These are phyloP conservation scores for Colletotrichum eleusines DNA, from an alignment of 2,329 filamentous ascomycete genomes.

Conservation along the genomic window DNA sequence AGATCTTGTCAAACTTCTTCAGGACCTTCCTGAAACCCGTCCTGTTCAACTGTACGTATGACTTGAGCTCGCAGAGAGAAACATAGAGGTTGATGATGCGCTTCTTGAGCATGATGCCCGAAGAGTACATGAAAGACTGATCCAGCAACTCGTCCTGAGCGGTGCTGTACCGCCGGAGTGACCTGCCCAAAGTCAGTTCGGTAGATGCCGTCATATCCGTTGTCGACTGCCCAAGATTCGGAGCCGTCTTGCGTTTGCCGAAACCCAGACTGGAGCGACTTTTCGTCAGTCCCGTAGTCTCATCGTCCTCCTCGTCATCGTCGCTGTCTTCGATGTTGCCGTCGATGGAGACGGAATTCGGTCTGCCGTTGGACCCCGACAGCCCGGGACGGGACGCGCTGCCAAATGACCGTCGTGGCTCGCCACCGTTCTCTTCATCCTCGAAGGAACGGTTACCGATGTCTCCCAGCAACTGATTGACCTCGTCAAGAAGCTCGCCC, in stretches of 20 bases:
- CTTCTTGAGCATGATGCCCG: conserved; percentile 91
- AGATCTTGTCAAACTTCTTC: conserved; percentile 98
- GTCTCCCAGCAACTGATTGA: conserved; percentile 81
- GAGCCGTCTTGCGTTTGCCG: conserved; percentile 54
- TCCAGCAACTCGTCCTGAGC: conserved; percentile 85
- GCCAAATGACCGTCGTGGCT: conserved; percentile 41
- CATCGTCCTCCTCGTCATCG: conserved; percentile 73
- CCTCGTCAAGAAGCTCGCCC: conserved; percentile 84
- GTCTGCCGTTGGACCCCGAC: conserved; percentile 57
- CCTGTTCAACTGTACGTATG: conserved; percentile 94
- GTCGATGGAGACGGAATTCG: conserved; percentile 59
- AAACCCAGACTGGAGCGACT: conserved; percentile 54
- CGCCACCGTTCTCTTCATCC: conserved; percentile 46
- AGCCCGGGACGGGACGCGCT: conserved; percentile 43
- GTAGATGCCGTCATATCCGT: conserved; percentile 73
- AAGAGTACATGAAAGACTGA: conserved; percentile 74
- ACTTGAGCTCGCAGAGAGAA: conserved; percentile 93
- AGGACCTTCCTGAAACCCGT: conserved; percentile 96
- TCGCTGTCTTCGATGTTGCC: conserved; percentile 73
- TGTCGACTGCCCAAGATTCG: conserved; percentile 55
- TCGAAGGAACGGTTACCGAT: conserved; percentile 73
- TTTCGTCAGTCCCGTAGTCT: conserved; percentile 66
- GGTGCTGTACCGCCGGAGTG: conserved; percentile 72
- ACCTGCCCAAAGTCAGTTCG: conserved; percentile 64
- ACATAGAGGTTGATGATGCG: conserved; percentile 90